Percentiles rank a stretch among this genome's conserved stretches.
These are phyloP conservation scores for Aspergillus melleus DNA, from an alignment of 2,329 filamentous ascomycete genomes.

Conservation along the genomic window DNA sequence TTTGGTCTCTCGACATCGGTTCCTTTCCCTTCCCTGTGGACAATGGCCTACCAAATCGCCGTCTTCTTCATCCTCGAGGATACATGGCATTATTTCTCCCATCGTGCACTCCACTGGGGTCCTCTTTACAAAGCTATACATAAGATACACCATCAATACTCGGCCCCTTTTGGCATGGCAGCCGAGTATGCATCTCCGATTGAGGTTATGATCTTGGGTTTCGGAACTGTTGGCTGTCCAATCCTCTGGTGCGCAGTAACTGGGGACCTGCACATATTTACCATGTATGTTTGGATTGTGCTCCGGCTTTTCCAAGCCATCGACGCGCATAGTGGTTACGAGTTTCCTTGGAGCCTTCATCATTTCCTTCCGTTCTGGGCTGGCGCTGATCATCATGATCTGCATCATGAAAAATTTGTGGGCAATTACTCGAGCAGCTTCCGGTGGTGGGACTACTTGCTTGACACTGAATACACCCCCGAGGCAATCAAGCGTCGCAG, in stretches of 20 bases:
- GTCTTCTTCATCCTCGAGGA: constrained; percentile 97
- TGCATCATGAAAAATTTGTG: constrained; percentile 97
- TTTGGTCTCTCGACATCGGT: constrained; percentile 85
- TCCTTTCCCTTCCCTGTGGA: constrained; percentile 82
- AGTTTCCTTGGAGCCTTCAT: constrained; percentile 96
- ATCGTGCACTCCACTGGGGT: constrained; percentile 90
- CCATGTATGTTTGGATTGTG: constrained; percentile 97
- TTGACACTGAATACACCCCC: constrained; percentile 90
- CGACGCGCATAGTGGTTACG: constrained; percentile 95
- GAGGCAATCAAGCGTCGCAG: constrained; percentile 83
- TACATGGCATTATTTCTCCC: constrained; percentile 97
- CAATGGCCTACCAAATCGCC: constrained; percentile 86
- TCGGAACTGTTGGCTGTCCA: constrained; percentile 79
- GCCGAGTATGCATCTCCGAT: constrained; percentile 98
- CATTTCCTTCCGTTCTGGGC: constrained; percentile 98
- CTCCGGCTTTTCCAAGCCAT: constrained; percentile 95
- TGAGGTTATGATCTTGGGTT: constrained; percentile 90
- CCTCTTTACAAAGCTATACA: constrained; percentile 95
- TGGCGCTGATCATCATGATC: constrained; percentile 92
- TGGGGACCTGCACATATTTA: constrained; percentile 86
- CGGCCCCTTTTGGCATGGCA: constrained; percentile 91
- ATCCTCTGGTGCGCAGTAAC: constrained; percentile 82
- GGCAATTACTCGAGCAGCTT: constrained; percentile 98
- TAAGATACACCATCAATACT: constrained; percentile 99
- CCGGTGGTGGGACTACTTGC: constrained; percentile 95